A percentile compares a stretch with the other conserved stretches of the same genome.
Conservation (phyloP, 306 rosid genomes). For the Pachyrhizus erosus region DNA sequence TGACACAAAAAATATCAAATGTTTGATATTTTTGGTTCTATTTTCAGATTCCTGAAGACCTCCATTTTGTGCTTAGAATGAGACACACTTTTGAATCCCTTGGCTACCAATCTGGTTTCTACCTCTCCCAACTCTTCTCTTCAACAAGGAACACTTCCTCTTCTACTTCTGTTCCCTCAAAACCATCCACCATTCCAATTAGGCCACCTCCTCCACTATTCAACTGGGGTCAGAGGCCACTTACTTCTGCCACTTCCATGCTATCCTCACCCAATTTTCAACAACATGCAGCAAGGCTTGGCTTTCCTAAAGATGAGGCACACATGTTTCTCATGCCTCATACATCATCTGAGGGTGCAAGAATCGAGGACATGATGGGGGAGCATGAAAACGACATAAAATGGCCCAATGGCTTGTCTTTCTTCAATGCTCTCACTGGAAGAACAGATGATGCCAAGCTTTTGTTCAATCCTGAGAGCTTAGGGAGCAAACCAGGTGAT, state of each 20-base stretch:
- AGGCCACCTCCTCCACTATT: slow-evolving; percentile 81
- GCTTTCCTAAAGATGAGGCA: slow-evolving; percentile 79
- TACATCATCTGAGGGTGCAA: slow-evolving; percentile 58
- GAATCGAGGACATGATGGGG: slow-evolving; percentile 82
- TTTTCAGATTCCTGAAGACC: slow-evolving; percentile 92
- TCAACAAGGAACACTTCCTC: slow-evolving; percentile 79
- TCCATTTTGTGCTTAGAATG: slow-evolving; percentile 97
- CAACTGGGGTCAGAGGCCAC: slow-evolving; percentile 87
- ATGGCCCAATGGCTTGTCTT: slow-evolving; percentile 92
- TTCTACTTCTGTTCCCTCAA: slow-evolving; percentile 68
- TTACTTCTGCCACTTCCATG: slow-evolving; percentile 65
- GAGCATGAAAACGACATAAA: slow-evolving; percentile 85
- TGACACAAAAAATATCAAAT: neutral
- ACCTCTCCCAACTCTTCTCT: slow-evolving; percentile 92
- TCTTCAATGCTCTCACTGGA: slow-evolving; percentile 90
- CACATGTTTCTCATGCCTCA: slow-evolving; percentile 86
- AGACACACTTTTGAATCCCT: slow-evolving; percentile 98
- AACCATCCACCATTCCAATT: slow-evolving; percentile 72
- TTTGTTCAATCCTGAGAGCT: slow-evolving; percentile 73
- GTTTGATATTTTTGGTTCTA: slow-evolving; percentile 34
- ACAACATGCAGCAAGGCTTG: slow-evolving; percentile 61
- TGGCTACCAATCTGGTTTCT: slow-evolving; percentile 94
- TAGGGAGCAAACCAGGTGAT: slow-evolving; percentile 63
- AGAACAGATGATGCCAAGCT: slow-evolving; percentile 81
- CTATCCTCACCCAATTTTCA: slow-evolving; percentile 78